Evolutionary conservation across 345 rosid genomes (phyloP), one percentile per base, ranked within the genome.

Genomic region (Draba incana): DNA sequence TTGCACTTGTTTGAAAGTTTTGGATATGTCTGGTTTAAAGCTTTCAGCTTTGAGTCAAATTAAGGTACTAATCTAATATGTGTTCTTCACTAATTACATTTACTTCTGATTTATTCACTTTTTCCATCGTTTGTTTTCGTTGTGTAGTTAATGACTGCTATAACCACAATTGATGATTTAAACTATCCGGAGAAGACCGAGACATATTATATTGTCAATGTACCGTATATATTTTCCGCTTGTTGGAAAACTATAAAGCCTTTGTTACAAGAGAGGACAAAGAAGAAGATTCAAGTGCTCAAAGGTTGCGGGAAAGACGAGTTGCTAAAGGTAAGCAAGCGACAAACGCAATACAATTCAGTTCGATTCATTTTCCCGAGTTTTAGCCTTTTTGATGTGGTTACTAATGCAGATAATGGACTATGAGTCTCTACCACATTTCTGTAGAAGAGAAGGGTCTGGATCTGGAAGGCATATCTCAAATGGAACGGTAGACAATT

Each of bases 1-100:
- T 45, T 78, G 82, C 65, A 92, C 90, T 8, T 85, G 97, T 74
- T 65, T 92, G 76, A 92, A 95, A 84, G 68, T 95, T 77, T 80
- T 95, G 85, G 99, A 95, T 74, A 95, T 95, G 99, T 86, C 98
- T 64, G 98, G 98, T 64, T 74, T 95, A 57, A 95, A 78, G 82
- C 84, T 95, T 61, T 86, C 99, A 46, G 93, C 96, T 64, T 74
- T 92, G 65, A 92, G 85, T 80, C 96, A 92, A 64, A 84, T 86
- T 75, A 92, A 92, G 97, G 99, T 89, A 77, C 20, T 2, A 6
- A 62, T 28, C 50, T 24, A 10, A 38, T 65, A 8, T 41, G 6
- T 70, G 65, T 77, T 56, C 64, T 44, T 15, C 12, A n/a, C 24
- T 64, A 52, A 3, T 28, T 49, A 28, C 5, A 16, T 48, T 59